Evolutionary conservation across 2,329 filamentous ascomycete genomes (phyloP).

Genomic region (Coniella lustricola): DNA sequence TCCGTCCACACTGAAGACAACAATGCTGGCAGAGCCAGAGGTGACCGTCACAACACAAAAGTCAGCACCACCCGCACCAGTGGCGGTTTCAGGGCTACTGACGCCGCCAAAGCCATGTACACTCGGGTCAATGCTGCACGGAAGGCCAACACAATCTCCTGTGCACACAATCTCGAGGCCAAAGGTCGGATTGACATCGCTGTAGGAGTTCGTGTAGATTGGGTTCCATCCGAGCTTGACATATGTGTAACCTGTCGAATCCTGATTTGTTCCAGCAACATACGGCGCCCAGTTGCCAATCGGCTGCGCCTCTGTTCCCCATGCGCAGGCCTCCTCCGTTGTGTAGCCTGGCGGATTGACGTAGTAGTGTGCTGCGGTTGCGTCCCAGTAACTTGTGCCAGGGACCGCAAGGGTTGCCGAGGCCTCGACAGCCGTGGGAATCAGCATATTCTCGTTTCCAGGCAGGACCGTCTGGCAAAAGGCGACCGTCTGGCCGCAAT

Average conservation of each 20-base stretch:
- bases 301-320: conserved; percentile 57
- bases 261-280: conserved; percentile 69
- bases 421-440: conserved; percentile 61
- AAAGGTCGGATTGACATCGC: conserved; percentile 52
- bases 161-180: conserved; percentile 66
- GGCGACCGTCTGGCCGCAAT: conserved; percentile 53
- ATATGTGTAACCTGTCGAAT: conserved; percentile 57
- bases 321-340: conserved; percentile 58
- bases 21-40: conserved; percentile 61
- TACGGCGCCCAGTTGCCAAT: conserved; percentile 73
- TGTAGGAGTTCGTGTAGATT: conserved; percentile 56
- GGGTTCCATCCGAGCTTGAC: conserved; percentile 75
- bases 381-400: conserved; percentile 60
- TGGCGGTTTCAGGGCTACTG: conserved; percentile 42
- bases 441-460: conserved; percentile 76
- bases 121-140: conserved; percentile 62
- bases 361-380: conserved; percentile 72
- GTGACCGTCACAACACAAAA: conserved; percentile 75
- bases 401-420: conserved; percentile 62
- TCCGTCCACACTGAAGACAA: conserved; percentile 48
- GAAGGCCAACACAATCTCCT: conserved; percentile 62
- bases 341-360: conserved; percentile 66
- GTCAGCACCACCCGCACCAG: conserved; percentile 59
- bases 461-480: conserved; percentile 77
- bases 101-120: conserved; percentile 51